Base-by-base conservation (phyloP, 768 basidiomycete species). In the Clathrus columnatus region DNA sequence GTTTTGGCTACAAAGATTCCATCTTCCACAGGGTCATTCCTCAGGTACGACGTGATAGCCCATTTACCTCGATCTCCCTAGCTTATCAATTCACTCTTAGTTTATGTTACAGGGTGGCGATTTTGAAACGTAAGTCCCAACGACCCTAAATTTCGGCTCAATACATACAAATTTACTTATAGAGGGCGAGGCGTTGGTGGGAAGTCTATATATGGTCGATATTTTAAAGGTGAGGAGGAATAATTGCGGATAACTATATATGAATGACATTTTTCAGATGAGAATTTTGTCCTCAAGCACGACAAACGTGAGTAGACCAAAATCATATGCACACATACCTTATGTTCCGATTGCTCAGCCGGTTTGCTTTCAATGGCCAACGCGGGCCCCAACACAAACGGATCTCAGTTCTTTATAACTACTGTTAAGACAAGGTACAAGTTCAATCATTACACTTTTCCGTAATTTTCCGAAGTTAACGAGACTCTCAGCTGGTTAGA, bases 41-140 rank as follows among this genome's bases (percentile, higher is more conserved):
- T 14, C 66, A 65, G 8, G 71, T 69, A 23, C 44, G 70, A 63
- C 4, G 17, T 78, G 84, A n/a, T 32, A 8, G 20, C 20, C 10
- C 4, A n/a, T 50, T 20, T 28, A 18, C 8, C 17, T 7, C 17
- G n/a, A 23, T n/a, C 20, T 5, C 21, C 30, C 20, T 18, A 11
- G 18, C 30, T 18, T 28, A 16, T 46, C 42, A 26, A 4, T 49
- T 29, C 11, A n/a, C 5, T 18, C 24, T 20, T 46, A 76, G 42
- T 93, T 91, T 72, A 91, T 91, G 88, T 75, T 91, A 56, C 91
- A 94, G 69, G 91, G 90, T 23, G 92, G 92, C 54, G 91, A 93
- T 67, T 95, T 95, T 68, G 27, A 46, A 21, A 46, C 3, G 53
- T 54, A 29, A 48, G 53, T 72, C 62, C 48, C 54, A 50, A 51